Base-by-base conservation (phyloP, 495 filamentous ascomycete species). In the Tuber microsphaerosporum region DNA sequence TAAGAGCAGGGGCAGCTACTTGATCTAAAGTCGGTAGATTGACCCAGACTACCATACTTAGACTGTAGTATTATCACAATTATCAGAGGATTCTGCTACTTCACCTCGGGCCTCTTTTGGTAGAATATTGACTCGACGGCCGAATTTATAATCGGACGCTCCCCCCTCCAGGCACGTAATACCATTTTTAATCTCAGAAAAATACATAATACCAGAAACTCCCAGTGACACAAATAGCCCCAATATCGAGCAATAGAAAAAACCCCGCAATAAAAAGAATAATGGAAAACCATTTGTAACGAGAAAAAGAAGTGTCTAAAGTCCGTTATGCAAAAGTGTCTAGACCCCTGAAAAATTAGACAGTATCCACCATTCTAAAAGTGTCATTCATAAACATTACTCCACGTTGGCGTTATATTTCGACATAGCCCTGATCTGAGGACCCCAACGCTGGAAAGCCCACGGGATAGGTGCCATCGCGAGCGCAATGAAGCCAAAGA, bases 401-500 rank as follows among this genome's bases (percentile, higher is more conserved):
- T 71, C 70, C 70, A 41, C 39, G 12, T 75, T 31, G 34, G 84
- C 83, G 73, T 84, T 83, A 75, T 87, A 89, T 71, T 80, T 84
- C 71, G 86, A 88, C 76, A 81, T 84, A 4, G 77, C 81, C 31
- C 87, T 84, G 72, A 89, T 87, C 37, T 71, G 76, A 43, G 85
- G 85, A 14, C 88, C 88, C 74, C 83, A 89, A 56, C 82, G 83
- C 81, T 85, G 85, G 56, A 89, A 83, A 0, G 86, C 83, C 85
- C 85, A 90, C 1, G 89, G 89, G 22, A 90, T 84, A 0, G 89
- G 89, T 80, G 90, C 85, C 79, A 91, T 72, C 17, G 85, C 83
- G 19, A 91, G 78, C 7, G 89, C 85, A 69, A 91, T 82, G 75
- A 91, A 90, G 0, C 86, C 89, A 17, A 91, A 79, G 39, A 91